A percentile compares a stretch with the other conserved stretches of the same genome.
Conservation (phyloP, 495 filamentous ascomycete genomes). For the Aspergillus saccharolyticus region DNA sequence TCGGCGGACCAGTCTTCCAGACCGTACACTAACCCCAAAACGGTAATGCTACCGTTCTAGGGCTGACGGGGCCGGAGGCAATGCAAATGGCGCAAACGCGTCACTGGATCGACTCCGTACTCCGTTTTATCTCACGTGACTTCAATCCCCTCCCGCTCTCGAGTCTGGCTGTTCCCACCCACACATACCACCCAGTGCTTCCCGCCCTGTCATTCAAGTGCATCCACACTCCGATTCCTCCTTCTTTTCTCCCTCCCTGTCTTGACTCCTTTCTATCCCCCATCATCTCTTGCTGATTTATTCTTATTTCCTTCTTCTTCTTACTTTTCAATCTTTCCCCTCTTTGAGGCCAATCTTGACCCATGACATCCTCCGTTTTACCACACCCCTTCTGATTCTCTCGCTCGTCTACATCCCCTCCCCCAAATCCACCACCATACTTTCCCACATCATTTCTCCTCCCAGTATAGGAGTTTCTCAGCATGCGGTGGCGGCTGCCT, state of each 20-base stretch:
- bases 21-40: no score
- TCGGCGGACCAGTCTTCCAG: no score
- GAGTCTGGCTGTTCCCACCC: background rate
- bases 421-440: background rate
- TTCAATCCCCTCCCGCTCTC: no score
- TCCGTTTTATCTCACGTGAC: background rate
- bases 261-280: no score
- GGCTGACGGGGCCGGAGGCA: background rate
- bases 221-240: background rate
- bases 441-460: background rate
- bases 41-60: background rate
- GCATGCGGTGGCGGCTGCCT: conserved; percentile 48
- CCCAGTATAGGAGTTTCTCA: conserved; percentile 31
- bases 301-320: no score
- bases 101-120: background rate
- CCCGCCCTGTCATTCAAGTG: background rate
- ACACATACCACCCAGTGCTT: no score
- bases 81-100: background rate
- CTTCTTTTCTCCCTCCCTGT: no score
- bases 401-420: background rate
- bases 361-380: conserved; percentile 6
- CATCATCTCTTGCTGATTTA: no score
- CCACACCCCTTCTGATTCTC: conserved; percentile 1
- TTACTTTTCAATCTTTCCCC: background rate
- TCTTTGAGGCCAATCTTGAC: conserved; percentile 1